Base-by-base conservation (phyloP, 2,329 filamentous ascomycete genomes). In the Aspergillus sp. region DNA sequence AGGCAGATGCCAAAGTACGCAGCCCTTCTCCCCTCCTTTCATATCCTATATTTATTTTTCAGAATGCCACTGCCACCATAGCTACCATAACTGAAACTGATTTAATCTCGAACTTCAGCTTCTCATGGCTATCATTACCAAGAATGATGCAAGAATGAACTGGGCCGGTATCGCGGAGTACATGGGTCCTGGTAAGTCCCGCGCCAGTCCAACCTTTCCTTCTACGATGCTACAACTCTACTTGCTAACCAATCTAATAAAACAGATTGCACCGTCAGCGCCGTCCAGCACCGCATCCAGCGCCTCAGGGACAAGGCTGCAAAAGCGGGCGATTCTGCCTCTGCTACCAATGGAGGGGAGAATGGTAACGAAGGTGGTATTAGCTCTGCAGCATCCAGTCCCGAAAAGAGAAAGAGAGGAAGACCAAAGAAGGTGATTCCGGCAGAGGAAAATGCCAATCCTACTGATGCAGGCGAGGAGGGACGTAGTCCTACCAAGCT, bases 1-100 rank as follows among this genome's bases (percentile, higher is more conserved):
- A 68, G n/a, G 53, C 62, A 0, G 69, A 72, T 27, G 68, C 68
- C n/a, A 69, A 63, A 61, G 70, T 72, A 64, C 56, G 59, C 53
- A 44, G 3, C 7, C 31, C 4, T 2, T 17, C 12, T 17, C 17
- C 35, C 35, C n/a, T 25, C 8, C n/a, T 5, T 25, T 37, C 23
- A 27, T 40, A 15, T 9, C 6, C n/a, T 47, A 14, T 11, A 9
- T 31, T 23, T 11, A 11, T 3, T 11, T 11, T 31, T 31, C 9
- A 31, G 27, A 31, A 31, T 11, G 11, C 9, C 3, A 31, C 9
- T 3, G 9, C 19, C 8, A 50, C 7, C 25, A 19, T 31, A 11
- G 4, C 9, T 11, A 1, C 27, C 25, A n/a, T 15, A 37, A 45
- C 1, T 17, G 33, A 23, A 31, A 33, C 41, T 41, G 31, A 45